Conservation (phyloP, 2,329 filamentous ascomycete genomes). For the Thelonectria olida region DNA sequence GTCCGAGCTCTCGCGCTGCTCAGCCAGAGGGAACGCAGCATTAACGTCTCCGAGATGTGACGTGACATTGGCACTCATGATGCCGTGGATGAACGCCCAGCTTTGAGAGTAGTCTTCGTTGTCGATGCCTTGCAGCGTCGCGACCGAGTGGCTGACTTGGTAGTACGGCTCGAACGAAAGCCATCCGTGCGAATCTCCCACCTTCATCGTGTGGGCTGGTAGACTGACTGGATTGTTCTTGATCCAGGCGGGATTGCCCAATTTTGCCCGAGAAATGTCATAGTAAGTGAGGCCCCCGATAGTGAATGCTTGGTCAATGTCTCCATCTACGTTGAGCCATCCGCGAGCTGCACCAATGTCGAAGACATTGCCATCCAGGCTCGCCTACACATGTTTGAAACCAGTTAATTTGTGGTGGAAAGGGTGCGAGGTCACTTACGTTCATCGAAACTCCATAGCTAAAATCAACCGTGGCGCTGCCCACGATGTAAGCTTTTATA, state of each 20-base stretch:
- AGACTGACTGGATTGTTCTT: not conserved
- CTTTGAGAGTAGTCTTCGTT: not conserved
- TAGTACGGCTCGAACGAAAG: not conserved
- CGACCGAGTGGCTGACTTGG: not conserved
- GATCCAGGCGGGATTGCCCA: not conserved
- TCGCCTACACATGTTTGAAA: not conserved
- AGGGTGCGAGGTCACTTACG: not conserved
- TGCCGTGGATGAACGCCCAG: not conserved
- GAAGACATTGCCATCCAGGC: not conserved
- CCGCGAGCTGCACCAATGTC: not conserved
- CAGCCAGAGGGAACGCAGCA: not conserved
- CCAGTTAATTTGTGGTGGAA: not conserved
- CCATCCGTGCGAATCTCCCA: not conserved
- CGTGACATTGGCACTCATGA: not conserved
- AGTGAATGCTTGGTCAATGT: not conserved
- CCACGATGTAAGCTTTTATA: not conserved
- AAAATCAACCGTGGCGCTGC: not conserved
- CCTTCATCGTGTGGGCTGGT: not conserved
- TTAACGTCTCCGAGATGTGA: not conserved
- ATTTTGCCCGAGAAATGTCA: not conserved
- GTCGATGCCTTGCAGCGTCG: not conserved
- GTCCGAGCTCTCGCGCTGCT: not conserved
- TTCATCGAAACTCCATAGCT: not conserved
- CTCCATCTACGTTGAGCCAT: not conserved
- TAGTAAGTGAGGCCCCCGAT: not conserved